These are phyloP conservation scores for Prillingera fragicola DNA, from an alignment of 1,284 basidiomycete species.

Conservation along the genomic window DNA sequence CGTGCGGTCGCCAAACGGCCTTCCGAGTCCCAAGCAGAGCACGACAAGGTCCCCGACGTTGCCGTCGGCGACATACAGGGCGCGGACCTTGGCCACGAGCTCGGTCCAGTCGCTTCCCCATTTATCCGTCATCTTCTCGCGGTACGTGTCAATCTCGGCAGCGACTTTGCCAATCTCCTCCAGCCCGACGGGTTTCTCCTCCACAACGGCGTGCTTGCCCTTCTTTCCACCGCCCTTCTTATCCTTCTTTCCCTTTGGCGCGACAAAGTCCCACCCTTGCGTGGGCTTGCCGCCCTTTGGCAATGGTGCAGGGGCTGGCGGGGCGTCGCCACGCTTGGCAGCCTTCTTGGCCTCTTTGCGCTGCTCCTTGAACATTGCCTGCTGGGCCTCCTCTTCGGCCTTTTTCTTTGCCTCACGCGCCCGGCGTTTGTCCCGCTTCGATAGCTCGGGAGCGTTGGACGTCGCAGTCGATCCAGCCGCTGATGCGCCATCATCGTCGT, in stretches of 20 bases:
- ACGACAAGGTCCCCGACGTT: conserved; percentile 9
- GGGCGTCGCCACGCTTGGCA: conserved; percentile 1
- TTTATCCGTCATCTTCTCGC: conserved; percentile 36
- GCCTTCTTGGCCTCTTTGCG: conserved; percentile 29
- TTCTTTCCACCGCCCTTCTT: conserved; percentile 15
- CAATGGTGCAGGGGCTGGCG: conserved; percentile 1
- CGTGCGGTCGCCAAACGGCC: conserved; percentile 34
- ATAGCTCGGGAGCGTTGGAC: conserved; percentile 48
- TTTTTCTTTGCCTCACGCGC: conserved; percentile 73
- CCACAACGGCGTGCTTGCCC: conserved; percentile 11
- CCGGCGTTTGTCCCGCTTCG: conserved; percentile 75
- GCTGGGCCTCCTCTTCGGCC: conserved; percentile 47
- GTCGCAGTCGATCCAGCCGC: conserved; percentile 3
- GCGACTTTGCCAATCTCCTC: conserved; percentile 18
- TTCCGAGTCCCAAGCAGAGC: conserved; percentile 40
- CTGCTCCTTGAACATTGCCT: conserved; percentile 26
- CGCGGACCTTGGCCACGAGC: conserved; percentile 1
- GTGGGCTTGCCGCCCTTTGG: neutral
- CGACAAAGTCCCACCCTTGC: neutral
- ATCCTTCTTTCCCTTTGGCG: conserved; percentile 9
- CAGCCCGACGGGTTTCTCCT: conserved; percentile 19
- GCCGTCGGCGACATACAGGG: neutral
- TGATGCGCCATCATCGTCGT: conserved; percentile 17
- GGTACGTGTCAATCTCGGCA: conserved; percentile 24
- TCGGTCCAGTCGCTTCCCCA: conserved; percentile 32